A percentile compares a stretch with the other conserved stretches of the same genome.
phyloP scores from a whole-genome alignment of 2,329 filamentous ascomycete species.

The Aspergillus ochraceus region DNA sequence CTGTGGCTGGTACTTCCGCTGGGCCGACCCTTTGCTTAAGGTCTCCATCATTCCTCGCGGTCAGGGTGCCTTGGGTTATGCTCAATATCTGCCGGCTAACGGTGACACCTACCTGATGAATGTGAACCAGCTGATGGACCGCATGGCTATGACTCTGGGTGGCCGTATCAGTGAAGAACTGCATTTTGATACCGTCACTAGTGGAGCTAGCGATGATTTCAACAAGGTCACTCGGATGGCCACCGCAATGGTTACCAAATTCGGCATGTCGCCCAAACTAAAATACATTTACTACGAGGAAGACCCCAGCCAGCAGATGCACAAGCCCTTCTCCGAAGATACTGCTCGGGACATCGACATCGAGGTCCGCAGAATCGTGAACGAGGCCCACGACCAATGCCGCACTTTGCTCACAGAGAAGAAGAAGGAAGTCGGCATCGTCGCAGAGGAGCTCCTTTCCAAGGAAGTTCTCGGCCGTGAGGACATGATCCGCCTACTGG shows the following conservation, averaged over 20 bases:
- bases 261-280: constrained; percentile 95
- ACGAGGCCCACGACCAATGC: constrained; percentile 90
- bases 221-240: constrained; percentile 97
- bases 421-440: constrained; percentile 82
- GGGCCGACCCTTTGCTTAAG: constrained; percentile 95
- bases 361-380: constrained; percentile 88
- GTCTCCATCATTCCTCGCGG: constrained; percentile 98
- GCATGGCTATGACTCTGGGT: constrained; percentile 98
- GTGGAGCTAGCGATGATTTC: constrained; percentile 94
- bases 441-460: constrained; percentile 86
- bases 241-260: constrained; percentile 97
- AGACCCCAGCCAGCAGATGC: constrained; percentile 70
- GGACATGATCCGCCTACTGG: constrained; percentile 86
- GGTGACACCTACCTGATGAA: constrained; percentile 92
- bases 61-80: constrained; percentile 89
- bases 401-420: constrained; percentile 77
- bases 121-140: constrained; percentile 93
- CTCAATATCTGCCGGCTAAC: constrained; percentile 88
- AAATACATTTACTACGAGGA: constrained; percentile 89
- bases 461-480: constrained; percentile 92
- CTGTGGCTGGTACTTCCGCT: constrained; percentile 96
- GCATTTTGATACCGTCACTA: constrained; percentile 95
- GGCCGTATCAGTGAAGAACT: constrained; percentile 94
- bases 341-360: constrained; percentile 89
- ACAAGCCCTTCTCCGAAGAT: constrained; percentile 94